A percentile compares a stretch with the other conserved stretches of the same genome.
These are phyloP conservation scores for Xylaria acuta DNA, from an alignment of 495 filamentous ascomycete species.

Conservation along the genomic window DNA sequence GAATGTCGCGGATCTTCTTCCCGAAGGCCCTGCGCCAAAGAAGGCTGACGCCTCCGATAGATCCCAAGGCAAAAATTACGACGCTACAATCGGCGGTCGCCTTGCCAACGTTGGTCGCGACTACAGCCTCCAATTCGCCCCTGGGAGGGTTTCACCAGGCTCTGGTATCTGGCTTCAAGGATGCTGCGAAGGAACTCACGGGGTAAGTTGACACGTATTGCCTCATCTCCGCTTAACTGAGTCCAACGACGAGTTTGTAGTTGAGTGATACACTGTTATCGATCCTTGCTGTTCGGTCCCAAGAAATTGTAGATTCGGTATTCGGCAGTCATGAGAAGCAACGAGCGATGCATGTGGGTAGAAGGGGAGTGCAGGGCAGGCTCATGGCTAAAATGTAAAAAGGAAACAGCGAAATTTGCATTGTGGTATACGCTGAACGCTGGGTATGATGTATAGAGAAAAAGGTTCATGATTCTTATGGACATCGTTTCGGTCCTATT, in stretches of 20 bases:
- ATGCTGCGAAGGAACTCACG: slow-evolving; percentile 91
- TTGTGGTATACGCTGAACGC: slow-evolving; percentile 13
- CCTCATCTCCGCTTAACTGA: not conserved
- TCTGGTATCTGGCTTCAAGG: slow-evolving; percentile 94
- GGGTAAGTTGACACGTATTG: slow-evolving; percentile 60
- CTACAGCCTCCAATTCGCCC: slow-evolving; percentile 74
- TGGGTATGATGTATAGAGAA: slow-evolving; percentile 3
- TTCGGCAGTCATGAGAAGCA: slow-evolving; percentile 53
- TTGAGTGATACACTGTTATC: slow-evolving; percentile 82
- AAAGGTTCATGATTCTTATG: not conserved
- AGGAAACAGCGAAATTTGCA: slow-evolving; percentile 6
- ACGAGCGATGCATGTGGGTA: slow-evolving; percentile 1
- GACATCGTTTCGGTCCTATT: not conserved
- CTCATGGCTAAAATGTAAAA: not conserved
- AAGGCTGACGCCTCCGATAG: slow-evolving; percentile 32
- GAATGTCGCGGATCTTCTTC: slow-evolving; percentile 66
- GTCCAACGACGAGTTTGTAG: slow-evolving; percentile 38
- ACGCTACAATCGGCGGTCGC: slow-evolving; percentile 32
- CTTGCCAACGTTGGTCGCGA: slow-evolving; percentile 59
- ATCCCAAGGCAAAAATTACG: slow-evolving; percentile 38
- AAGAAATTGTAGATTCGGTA: slow-evolving; percentile 78
- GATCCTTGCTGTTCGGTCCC: slow-evolving; percentile 75
- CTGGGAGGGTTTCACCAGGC: slow-evolving; percentile 66
- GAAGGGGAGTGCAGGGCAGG: not conserved
- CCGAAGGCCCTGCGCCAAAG: slow-evolving; percentile 42